Evolutionary conservation across 2,329 filamentous ascomycete genomes (phyloP).

Genomic region (Gnomoniopsis smithogilvyi): DNA sequence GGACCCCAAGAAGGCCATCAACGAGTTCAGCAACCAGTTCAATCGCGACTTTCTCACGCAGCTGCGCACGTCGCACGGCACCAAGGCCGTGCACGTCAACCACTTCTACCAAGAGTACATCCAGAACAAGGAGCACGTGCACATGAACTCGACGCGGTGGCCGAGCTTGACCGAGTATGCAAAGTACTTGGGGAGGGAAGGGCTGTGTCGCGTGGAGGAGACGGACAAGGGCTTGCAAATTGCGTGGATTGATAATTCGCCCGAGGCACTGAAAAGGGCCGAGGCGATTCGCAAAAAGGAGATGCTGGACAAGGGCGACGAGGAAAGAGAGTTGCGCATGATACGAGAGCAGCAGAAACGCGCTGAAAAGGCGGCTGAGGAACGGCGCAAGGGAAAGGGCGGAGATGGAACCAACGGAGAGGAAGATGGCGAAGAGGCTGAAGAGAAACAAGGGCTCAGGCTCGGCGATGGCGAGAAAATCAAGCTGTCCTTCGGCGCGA

Average conservation of each 20-base stretch:
- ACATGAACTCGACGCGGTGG: slow-evolving; percentile 95
- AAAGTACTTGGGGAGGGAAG: slow-evolving; percentile 80
- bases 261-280: slow-evolving; percentile 75
- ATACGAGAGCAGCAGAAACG: slow-evolving; percentile 80
- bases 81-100: slow-evolving; percentile 86
- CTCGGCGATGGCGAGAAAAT: slow-evolving; percentile 73
- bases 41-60: slow-evolving; percentile 75
- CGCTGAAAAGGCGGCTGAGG: slow-evolving; percentile 60
- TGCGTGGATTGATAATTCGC: slow-evolving; percentile 87
- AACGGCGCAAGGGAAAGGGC: slow-evolving; percentile 35
- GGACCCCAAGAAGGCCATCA: slow-evolving; percentile 79
- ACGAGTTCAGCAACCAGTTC: slow-evolving; percentile 76
- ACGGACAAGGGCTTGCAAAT: slow-evolving; percentile 82
- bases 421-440: slow-evolving; percentile 39
- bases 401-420: slow-evolving; percentile 40
- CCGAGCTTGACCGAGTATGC: slow-evolving; percentile 84
- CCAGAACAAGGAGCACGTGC: slow-evolving; percentile 78
- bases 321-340: slow-evolving; percentile 80
- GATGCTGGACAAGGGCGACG: slow-evolving; percentile 83
- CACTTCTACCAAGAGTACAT: slow-evolving; percentile 97
- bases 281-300: slow-evolving; percentile 83
- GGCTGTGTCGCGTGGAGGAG: slow-evolving; percentile 87
- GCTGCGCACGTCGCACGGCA: slow-evolving; percentile 79
- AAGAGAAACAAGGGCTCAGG: slow-evolving; percentile 47
- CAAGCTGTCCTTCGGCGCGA: slow-evolving; percentile 62